Percentiles rank a stretch among this genome's conserved stretches.
These are phyloP conservation scores for Leccinum disarticulatum DNA, from an alignment of 768 basidiomycete species.

Conservation along the genomic window DNA sequence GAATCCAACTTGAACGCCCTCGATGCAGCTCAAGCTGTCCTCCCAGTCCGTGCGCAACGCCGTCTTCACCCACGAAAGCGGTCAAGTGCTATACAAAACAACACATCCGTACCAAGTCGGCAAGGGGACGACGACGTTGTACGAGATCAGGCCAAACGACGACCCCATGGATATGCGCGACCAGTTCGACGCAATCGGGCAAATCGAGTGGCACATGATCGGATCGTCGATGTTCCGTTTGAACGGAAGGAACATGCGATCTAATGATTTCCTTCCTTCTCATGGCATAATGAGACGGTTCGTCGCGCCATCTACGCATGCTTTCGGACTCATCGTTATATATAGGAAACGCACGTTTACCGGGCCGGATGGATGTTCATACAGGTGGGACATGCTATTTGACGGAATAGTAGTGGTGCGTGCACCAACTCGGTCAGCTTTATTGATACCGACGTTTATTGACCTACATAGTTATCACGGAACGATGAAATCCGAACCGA, in stretches of 20 bases:
- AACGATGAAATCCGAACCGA: conserved; percentile 15
- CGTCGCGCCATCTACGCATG: not conserved
- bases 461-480: conserved; percentile 17
- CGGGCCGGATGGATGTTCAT: conserved; percentile 34
- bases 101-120: conserved; percentile 15
- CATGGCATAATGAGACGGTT: conserved; percentile 26
- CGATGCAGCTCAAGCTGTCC: conserved; percentile 28
- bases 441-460: not conserved
- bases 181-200: conserved; percentile 32
- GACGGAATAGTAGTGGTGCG: conserved; percentile 20
- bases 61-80: conserved; percentile 22
- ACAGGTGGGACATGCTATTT: conserved; percentile 33
- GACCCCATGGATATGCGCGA: conserved; percentile 27
- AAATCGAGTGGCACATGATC: conserved; percentile 36
- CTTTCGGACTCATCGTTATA: not conserved
- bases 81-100: conserved; percentile 33
- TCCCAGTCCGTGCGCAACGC: conserved; percentile 24
- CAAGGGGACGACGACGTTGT: conserved; percentile 23
- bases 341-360: conserved; percentile 32
- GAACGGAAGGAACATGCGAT: conserved; percentile 25
- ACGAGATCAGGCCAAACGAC: conserved; percentile 25
- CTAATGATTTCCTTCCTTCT: conserved; percentile 24
- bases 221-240: conserved; percentile 32
- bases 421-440: not conserved
- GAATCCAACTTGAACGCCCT: not conserved